A percentile compares a stretch with the other conserved stretches of the same genome.
Evolutionary conservation across 768 basidiomycete genomes (phyloP).

Genomic region (Filobasidium wieringae): DNA sequence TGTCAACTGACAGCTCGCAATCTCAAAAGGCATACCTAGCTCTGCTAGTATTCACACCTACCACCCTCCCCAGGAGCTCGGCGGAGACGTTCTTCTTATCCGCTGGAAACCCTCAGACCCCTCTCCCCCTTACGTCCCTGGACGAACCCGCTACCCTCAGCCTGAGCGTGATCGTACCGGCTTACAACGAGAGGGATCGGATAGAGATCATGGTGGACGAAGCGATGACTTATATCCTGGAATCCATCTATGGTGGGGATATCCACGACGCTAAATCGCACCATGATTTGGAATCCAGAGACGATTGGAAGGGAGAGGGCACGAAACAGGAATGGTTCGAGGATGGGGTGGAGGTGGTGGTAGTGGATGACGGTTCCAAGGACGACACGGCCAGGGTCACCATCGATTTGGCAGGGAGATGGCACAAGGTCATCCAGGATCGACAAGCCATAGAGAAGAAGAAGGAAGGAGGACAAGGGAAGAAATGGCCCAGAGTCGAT

Average conservation of each 20-base stretch:
- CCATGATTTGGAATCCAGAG: constrained; percentile 45
- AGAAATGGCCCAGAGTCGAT: constrained; percentile 30
- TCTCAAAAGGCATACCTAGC: constrained; percentile 52
- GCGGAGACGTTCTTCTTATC: constrained; percentile 63
- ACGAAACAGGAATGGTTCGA: constrained; percentile 34
- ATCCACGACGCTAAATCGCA: no score
- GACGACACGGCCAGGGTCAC: constrained; percentile 62
- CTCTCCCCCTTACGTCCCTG: constrained; percentile 48
- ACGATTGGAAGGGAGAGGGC: background rate
- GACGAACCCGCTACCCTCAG: constrained; percentile 51
- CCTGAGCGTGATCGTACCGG: constrained; percentile 74
- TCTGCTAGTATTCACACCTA: constrained; percentile 64
- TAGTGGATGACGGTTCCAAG: constrained; percentile 79
- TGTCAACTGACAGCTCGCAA: no score
- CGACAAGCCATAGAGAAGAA: constrained; percentile 26
- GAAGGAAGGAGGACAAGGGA: background rate
- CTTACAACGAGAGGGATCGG: constrained; percentile 78
- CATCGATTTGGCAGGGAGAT: constrained; percentile 49
- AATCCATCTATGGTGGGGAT: background rate
- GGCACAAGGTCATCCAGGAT: constrained; percentile 41
- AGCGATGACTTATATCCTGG: constrained; percentile 46
- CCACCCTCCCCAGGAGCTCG: constrained; percentile 50
- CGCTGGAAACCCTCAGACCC: constrained; percentile 46
- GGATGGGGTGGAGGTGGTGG: constrained; percentile 51
- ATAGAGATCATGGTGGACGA: constrained; percentile 72